These are phyloP conservation scores for Beta corolliflora DNA, from an alignment of 179 eudicot species.

Conservation along the genomic window DNA sequence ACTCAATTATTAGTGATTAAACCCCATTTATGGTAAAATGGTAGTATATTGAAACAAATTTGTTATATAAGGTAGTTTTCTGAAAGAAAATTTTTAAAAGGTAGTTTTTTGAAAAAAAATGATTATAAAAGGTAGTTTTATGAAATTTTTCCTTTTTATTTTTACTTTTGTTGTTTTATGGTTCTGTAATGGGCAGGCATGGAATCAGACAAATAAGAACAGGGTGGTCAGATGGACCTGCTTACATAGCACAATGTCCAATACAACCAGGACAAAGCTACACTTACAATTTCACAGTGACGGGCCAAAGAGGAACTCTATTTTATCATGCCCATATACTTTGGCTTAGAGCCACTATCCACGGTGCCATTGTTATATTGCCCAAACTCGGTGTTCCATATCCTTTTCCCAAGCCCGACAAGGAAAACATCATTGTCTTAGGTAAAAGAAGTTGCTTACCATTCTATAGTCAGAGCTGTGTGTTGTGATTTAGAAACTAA, in stretches of 20 bases:
- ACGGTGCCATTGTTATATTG: slow-evolving; percentile 43
- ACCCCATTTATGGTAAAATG: too few species aligned
- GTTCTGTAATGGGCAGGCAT: slow-evolving; percentile 26
- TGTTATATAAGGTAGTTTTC: too few species aligned
- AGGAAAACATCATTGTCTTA: slow-evolving; percentile 31
- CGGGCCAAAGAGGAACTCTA: slow-evolving; percentile 43
- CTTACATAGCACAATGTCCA: slow-evolving; percentile 44
- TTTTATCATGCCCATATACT: slow-evolving; percentile 41
- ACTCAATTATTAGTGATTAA: too few species aligned
- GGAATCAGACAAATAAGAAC: slow-evolving; percentile 42
- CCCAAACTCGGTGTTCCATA: slow-evolving; percentile 42
- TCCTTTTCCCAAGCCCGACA: slow-evolving; percentile 42
- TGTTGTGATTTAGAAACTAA: too few species aligned
- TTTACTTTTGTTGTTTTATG: background rate
- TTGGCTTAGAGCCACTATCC: slow-evolving; percentile 44
- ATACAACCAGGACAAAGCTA: slow-evolving; percentile 37
- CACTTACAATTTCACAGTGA: slow-evolving; percentile 33
- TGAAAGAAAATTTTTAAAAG: too few species aligned
- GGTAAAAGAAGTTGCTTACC: slow-evolving; percentile 10
- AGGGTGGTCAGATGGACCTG: slow-evolving; percentile 50
- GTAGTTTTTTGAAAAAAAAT: too few species aligned
- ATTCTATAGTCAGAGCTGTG: too few species aligned
- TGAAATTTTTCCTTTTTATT: too few species aligned
- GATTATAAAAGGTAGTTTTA: too few species aligned
- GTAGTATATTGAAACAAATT: too few species aligned